phyloP scores from a whole-genome alignment of 2,329 filamentous ascomycete species.

The Penicillium occitanis region DNA sequence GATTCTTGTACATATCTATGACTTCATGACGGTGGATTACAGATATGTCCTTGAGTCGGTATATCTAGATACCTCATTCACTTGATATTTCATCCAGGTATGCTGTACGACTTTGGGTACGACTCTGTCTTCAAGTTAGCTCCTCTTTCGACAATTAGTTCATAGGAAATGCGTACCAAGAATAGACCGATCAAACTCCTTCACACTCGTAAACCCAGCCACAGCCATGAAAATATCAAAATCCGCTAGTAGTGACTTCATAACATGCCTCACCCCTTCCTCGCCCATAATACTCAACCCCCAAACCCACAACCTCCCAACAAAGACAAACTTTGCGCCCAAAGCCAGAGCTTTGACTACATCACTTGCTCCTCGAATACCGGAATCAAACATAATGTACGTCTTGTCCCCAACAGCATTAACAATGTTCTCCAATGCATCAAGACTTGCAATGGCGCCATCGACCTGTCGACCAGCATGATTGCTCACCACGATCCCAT shows the following conservation, averaged over 20 bases:
- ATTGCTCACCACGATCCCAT: conserved; percentile 69
- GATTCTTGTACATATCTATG: neutral
- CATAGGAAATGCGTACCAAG: conserved; percentile 29
- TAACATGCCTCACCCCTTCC: conserved; percentile 60
- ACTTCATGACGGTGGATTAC: neutral
- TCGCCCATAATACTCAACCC: conserved; percentile 61
- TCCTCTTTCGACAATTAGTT: neutral
- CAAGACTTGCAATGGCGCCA: conserved; percentile 59
- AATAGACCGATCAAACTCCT: conserved; percentile 51
- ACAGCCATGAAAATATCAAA: conserved; percentile 64
- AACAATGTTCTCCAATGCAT: conserved; percentile 60
- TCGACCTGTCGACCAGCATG: conserved; percentile 69
- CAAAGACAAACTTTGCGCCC: conserved; percentile 62
- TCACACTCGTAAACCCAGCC: conserved; percentile 54
- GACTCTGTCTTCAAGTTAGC: conserved; percentile 33
- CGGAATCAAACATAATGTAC: conserved; percentile 62
- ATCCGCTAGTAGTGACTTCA: conserved; percentile 62
- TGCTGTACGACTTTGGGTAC: conserved; percentile 41
- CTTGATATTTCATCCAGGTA: neutral
- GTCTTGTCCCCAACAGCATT: conserved; percentile 52
- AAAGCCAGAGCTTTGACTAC: conserved; percentile 62
- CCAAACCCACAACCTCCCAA: conserved; percentile 62
- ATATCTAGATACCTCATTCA: neutral
- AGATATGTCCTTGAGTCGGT: neutral
- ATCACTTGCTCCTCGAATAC: conserved; percentile 57